Percentiles rank a stretch among this genome's conserved stretches.
Evolutionary conservation across 2,329 filamentous ascomycete species (phyloP).

Genomic region (Trichophyton simii): DNA sequence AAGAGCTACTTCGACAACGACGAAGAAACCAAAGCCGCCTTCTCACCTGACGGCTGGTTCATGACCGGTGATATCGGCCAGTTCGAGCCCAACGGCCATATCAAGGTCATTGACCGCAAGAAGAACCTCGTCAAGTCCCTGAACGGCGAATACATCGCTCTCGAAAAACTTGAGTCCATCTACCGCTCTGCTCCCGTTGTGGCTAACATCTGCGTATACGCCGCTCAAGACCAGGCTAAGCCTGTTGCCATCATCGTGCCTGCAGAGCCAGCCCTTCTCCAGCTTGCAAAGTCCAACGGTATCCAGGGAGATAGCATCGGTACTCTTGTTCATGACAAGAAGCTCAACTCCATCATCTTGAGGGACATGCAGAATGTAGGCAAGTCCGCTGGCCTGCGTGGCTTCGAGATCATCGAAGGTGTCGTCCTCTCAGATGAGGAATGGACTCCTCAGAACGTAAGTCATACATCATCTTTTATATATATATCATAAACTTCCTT

Average conservation of each 20-base stretch:
- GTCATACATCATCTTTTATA: conserved; percentile 12
- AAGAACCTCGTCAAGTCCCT: conserved; percentile 99
- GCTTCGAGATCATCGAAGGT: conserved; percentile 33
- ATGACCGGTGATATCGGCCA: conserved; percentile 85
- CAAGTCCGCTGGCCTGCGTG: conserved; percentile 24
- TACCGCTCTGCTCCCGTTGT: conserved; percentile 48
- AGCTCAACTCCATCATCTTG: conserved; percentile 30
- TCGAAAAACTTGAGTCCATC: conserved; percentile 92
- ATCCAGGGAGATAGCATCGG: conserved; percentile 22
- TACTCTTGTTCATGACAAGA: conserved; percentile 26
- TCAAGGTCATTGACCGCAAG: conserved; percentile 87
- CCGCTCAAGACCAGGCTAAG: conserved; percentile 40
- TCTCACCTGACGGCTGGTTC: conserved; percentile 92
- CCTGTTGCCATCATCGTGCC: conserved; percentile 48
- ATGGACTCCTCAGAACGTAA: conserved; percentile 33
- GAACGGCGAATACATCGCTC: conserved; percentile 95
- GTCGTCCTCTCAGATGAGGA: conserved; percentile 36
- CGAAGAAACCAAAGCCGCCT: conserved; percentile 68
- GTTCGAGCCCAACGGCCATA: conserved; percentile 72
- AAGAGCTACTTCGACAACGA: conserved; percentile 79
- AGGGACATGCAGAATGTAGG: conserved; percentile 30
- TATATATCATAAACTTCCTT: not conserved
- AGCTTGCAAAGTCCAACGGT: conserved; percentile 44
- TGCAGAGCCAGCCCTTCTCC: conserved; percentile 50
- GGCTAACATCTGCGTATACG: conserved; percentile 46